Evolutionary conservation across 2,329 filamentous ascomycete species (phyloP).

Genomic region (Colletotrichum navitas): DNA sequence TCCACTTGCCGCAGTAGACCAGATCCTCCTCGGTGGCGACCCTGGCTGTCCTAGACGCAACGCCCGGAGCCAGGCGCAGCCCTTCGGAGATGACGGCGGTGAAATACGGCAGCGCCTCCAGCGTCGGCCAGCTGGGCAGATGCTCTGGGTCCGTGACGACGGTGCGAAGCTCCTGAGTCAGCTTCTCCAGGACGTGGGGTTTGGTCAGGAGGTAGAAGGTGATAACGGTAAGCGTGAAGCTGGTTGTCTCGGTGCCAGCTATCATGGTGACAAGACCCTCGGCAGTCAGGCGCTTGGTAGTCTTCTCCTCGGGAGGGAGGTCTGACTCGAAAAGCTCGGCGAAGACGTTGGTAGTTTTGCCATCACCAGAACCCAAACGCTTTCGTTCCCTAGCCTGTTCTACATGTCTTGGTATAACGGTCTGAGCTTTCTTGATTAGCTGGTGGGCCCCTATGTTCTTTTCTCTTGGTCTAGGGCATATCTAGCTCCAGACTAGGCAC

Average conservation of each 20-base stretch:
- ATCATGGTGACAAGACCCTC: slow-evolving; percentile 54
- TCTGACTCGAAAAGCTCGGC: slow-evolving; percentile 47
- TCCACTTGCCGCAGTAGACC: slow-evolving; percentile 42
- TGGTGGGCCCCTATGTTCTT: too few relatives aligned
- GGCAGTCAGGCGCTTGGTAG: slow-evolving; percentile 50
- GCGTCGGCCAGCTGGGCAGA: slow-evolving; percentile 44
- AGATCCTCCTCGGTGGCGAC: slow-evolving; percentile 43
- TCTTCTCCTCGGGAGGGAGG: slow-evolving; percentile 54
- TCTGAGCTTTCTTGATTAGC: background rate
- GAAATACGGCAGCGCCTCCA: slow-evolving; percentile 56
- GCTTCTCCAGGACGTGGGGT: slow-evolving; percentile 39
- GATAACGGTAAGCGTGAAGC: slow-evolving; percentile 44
- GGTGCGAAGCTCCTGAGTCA: slow-evolving; percentile 46
- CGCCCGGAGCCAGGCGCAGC: slow-evolving; percentile 43
- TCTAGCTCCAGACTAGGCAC: too few relatives aligned
- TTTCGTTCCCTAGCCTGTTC: slow-evolving; percentile 5
- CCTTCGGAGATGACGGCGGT: slow-evolving; percentile 43
- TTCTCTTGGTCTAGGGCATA: background rate
- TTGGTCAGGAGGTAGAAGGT: slow-evolving; percentile 47
- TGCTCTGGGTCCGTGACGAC: slow-evolving; percentile 44
- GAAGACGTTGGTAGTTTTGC: slow-evolving; percentile 33
- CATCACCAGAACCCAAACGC: background rate
- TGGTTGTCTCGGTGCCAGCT: slow-evolving; percentile 55
- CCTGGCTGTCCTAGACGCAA: slow-evolving; percentile 34
- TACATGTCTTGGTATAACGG: slow-evolving; percentile 10